phyloP scores from a whole-genome alignment of 2,329 filamentous ascomycete genomes.

The Fusarium proliferatum region DNA sequence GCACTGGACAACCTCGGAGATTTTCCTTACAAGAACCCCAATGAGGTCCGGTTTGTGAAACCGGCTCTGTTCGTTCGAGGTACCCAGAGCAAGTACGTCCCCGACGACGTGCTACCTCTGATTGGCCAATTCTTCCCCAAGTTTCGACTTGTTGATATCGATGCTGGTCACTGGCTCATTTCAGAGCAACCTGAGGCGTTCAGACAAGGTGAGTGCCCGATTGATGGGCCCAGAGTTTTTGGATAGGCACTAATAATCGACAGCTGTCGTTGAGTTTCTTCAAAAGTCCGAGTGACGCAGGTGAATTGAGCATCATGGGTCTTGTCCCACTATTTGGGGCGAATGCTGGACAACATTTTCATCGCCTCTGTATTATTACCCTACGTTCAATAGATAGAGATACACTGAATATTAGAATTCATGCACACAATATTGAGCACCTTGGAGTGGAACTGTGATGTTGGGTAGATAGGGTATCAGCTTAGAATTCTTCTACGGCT shows the following conservation, averaged over 20 bases:
- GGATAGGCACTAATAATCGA: background rate
- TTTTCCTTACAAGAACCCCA: conserved; percentile 85
- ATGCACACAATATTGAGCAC: background rate
- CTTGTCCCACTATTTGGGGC: conserved; percentile 17
- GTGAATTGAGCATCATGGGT: background rate
- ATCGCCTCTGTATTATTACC: conserved; percentile 6
- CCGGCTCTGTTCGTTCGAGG: conserved; percentile 85
- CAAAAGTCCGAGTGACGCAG: conserved; percentile 57
- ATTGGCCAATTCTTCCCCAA: conserved; percentile 85
- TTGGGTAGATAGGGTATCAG: conserved; percentile 20
- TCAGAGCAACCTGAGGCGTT: conserved; percentile 89
- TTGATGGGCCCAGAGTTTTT: background rate
- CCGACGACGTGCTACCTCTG: conserved; percentile 82
- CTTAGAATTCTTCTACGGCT: conserved; percentile 26
- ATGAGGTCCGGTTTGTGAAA: conserved; percentile 75
- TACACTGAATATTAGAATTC: background rate
- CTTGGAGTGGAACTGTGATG: background rate
- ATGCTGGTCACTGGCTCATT: conserved; percentile 88
- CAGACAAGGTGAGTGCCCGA: conserved; percentile 67
- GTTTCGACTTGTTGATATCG: conserved; percentile 78
- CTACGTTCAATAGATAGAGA: conserved; percentile 13
- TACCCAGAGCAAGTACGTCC: conserved; percentile 80
- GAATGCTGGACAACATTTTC: conserved; percentile 11
- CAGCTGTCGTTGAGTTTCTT: conserved; percentile 74
- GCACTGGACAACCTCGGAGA: conserved; percentile 82